Evolutionary conservation across 2,329 filamentous ascomycete species (phyloP), one percentile per base, ranked within the genome.

Genomic region (Penicillium occitanis): DNA sequence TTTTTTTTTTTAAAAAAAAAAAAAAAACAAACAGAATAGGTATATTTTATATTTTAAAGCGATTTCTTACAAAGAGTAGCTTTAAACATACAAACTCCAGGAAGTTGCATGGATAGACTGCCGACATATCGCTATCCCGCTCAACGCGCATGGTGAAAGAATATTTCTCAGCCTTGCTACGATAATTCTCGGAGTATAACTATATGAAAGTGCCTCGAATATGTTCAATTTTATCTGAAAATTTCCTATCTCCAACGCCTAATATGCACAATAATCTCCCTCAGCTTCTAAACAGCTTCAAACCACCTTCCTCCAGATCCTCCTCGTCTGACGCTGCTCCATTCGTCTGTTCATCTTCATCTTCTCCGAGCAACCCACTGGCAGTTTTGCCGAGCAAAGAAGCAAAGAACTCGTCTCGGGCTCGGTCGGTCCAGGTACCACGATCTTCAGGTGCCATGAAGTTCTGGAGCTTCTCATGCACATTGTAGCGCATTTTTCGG

Each of bases 401-500:
- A 14, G 88, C 88, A 75, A 93, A 93, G 77, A 94, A 87, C 66
- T 83, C 81, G 44, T 95, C 91, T 67, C 92, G 87, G 64, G 93
- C 92, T 67, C 87, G 85, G 70, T 90, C 88, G 68, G 91, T 91
- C 95, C 95, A 99, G 17, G 78, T 79, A 3, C 90, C 85, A 63
- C 91, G 84, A 75, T 96, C 91, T 76, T 97, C 92, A 0, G 93
- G 89, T 11, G 93, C 93, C 93, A 97, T 97, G 75, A 98, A 98
- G 78, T 97, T 97, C 81, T 97, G 92, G 74, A 99, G 79, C 82
- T 98, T 98, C 82, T 98, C 94, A 75, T 98, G 93, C 55, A 97
- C 92, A 17, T 91, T 95, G 79, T 94, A 99, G 46, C 92, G 86
- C 85, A 99, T 87, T 82, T 97, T 97, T 60, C 95, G 85, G 5